Evolutionary conservation across 2,329 filamentous ascomycete species (phyloP).

Genomic region (Plenodomus lindquistii): DNA sequence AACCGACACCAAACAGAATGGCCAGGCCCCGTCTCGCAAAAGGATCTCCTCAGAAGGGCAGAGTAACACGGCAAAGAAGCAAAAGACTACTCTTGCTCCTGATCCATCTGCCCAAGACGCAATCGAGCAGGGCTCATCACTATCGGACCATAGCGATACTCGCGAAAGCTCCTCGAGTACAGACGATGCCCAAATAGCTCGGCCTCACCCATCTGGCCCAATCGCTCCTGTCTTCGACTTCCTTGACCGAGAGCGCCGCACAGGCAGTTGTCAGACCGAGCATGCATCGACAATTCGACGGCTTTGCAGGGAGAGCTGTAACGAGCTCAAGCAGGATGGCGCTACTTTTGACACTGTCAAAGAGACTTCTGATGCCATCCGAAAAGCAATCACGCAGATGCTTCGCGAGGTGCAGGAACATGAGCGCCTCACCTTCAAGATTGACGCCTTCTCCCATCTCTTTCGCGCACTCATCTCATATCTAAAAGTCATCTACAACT

Average conservation of each 20-base stretch:
- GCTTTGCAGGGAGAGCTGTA: slow-evolving; percentile 11
- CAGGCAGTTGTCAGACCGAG: slow-evolving; percentile 23
- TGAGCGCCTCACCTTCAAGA: slow-evolving; percentile 21
- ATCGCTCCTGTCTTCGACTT: slow-evolving; percentile 28
- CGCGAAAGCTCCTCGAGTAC: neutral
- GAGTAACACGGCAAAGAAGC: neutral
- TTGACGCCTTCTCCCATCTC: slow-evolving; percentile 31
- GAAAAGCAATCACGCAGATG: slow-evolving; percentile 8
- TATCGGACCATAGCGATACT: neutral
- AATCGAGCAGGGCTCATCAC: too few relatives aligned
- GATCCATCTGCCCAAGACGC: neutral
- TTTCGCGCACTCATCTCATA: slow-evolving; percentile 25
- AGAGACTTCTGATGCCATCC: slow-evolving; percentile 8
- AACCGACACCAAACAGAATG: neutral
- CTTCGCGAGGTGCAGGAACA: slow-evolving; percentile 1
- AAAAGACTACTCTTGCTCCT: neutral
- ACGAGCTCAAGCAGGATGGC: slow-evolving; percentile 5
- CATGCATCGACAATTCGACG: slow-evolving; percentile 14
- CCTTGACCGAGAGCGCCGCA: slow-evolving; percentile 16
- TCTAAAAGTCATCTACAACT: slow-evolving; percentile 20
- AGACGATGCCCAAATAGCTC: slow-evolving; percentile 3
- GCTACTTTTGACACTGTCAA: slow-evolving; percentile 11
- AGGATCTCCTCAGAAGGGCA: neutral
- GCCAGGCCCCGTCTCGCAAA: neutral
- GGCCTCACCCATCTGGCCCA: slow-evolving; percentile 1